A percentile compares a stretch with the other conserved stretches of the same genome.
Evolutionary conservation across 495 filamentous ascomycete species (phyloP).

Genomic region (Trichoderma erinaceum): DNA sequence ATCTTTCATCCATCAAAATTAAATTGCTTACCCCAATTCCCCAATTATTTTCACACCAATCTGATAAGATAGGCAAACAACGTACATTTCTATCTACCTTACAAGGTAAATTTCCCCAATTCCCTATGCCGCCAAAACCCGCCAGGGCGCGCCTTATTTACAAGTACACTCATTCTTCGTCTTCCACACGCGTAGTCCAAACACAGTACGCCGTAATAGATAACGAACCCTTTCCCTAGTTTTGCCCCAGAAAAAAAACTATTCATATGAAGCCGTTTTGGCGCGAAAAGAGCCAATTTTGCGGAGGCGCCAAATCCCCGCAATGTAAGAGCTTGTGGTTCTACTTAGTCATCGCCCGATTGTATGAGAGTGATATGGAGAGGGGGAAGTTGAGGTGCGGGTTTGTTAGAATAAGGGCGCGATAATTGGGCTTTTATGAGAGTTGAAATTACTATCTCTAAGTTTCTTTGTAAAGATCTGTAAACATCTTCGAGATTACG

Average conservation of each 20-base stretch:
- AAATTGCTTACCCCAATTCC: neutral
- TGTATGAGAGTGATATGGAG: neutral
- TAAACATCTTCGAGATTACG: no score
- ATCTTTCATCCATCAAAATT: no score
- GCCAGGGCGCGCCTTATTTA: conserved; percentile 1
- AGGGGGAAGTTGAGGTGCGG: neutral
- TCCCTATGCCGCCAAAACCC: neutral
- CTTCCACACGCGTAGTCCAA: neutral
- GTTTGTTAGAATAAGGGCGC: neutral
- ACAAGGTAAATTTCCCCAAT: neutral
- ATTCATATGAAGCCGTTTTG: neutral
- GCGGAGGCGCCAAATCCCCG: neutral
- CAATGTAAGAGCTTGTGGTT: neutral
- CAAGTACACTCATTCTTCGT: neutral
- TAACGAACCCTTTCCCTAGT: neutral
- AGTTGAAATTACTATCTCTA: neutral
- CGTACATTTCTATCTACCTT: no score
- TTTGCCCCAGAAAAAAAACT: neutral
- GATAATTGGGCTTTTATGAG: neutral
- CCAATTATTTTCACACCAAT: neutral
- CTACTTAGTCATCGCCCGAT: neutral
- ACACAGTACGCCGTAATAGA: neutral
- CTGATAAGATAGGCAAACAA: no score
- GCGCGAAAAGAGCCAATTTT: neutral
- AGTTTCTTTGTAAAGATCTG: no score